Evolutionary conservation across 2,329 filamentous ascomycete genomes (phyloP).

Genomic region (Aspergillus chevalieri): DNA sequence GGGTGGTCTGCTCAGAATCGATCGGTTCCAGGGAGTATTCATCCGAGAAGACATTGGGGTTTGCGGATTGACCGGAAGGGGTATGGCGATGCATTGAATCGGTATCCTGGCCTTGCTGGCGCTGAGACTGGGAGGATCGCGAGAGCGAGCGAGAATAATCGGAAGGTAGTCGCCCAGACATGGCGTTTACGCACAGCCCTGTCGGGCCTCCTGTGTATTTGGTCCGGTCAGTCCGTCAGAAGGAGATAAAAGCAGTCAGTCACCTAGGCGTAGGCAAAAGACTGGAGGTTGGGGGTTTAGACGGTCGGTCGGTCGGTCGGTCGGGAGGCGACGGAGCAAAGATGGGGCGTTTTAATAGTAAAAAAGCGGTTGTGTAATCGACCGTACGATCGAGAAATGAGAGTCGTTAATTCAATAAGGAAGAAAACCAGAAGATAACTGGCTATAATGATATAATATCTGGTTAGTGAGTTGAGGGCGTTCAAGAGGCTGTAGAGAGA

Average conservation of each 20-base stretch:
- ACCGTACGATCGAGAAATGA: too few relatives aligned
- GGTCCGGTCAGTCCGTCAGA: slow-evolving; percentile 24
- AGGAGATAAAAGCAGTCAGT: slow-evolving; percentile 9
- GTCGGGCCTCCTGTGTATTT: slow-evolving; percentile 25
- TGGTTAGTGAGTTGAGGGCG: neutral
- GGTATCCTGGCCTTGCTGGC: slow-evolving; percentile 14
- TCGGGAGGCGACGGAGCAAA: slow-evolving; percentile 5
- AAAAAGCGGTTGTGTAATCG: too few relatives aligned
- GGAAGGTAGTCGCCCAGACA: slow-evolving; percentile 35
- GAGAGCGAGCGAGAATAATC: slow-evolving; percentile 31
- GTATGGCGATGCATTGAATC: slow-evolving; percentile 27
- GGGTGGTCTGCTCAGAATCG: slow-evolving; percentile 28
- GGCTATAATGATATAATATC: neutral
- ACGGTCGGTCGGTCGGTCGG: neutral
- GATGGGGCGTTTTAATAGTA: too few relatives aligned
- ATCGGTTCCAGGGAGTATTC: slow-evolving; percentile 42
- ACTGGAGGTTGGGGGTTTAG: neutral
- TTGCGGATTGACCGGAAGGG: slow-evolving; percentile 25
- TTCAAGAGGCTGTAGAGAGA: slow-evolving; percentile 1
- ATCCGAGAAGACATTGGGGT: slow-evolving; percentile 45
- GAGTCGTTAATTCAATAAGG: too few relatives aligned
- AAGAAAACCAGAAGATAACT: too few relatives aligned
- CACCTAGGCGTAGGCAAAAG: slow-evolving; percentile 10
- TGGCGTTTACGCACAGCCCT: slow-evolving; percentile 32
- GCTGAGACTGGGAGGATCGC: slow-evolving; percentile 24